These are phyloP conservation scores for Primulina tabacum DNA, from an alignment of 257 asterid species.

Conservation along the genomic window DNA sequence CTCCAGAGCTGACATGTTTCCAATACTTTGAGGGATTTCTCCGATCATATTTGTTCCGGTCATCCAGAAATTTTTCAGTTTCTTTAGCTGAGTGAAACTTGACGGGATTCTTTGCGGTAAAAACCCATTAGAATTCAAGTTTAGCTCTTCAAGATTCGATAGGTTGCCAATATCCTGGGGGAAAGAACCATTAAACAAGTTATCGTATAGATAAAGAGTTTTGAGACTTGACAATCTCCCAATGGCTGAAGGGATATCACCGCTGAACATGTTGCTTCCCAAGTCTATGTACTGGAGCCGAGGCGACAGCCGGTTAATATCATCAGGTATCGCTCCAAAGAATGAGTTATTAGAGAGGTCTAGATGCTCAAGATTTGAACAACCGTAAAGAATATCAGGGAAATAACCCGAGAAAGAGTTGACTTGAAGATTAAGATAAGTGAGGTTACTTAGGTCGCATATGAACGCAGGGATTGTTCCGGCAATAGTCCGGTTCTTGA, in stretches of 20 bases:
- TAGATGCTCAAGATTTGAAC: slow-evolving; percentile 45
- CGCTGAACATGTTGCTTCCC: slow-evolving; percentile 50
- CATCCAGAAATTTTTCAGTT: slow-evolving; percentile 54
- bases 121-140: slow-evolving; percentile 37
- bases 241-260: slow-evolving; percentile 56
- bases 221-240: slow-evolving; percentile 48
- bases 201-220: slow-evolving; percentile 28
- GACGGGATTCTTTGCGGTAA: slow-evolving; percentile 58
- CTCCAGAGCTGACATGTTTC: slow-evolving; percentile 57
- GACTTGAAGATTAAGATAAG: slow-evolving; percentile 35
- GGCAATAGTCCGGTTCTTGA: slow-evolving; percentile 29
- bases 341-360: slow-evolving; percentile 61
- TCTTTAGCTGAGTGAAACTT: slow-evolving; percentile 51
- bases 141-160: slow-evolving; percentile 49
- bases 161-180: slow-evolving; percentile 61
- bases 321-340: slow-evolving; percentile 50
- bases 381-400: slow-evolving; percentile 44
- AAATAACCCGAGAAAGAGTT: slow-evolving; percentile 45
- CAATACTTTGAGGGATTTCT: slow-evolving; percentile 59
- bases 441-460: slow-evolving; percentile 54
- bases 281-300: slow-evolving; percentile 40
- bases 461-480: slow-evolving; percentile 44
- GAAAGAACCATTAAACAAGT: slow-evolving; percentile 49
- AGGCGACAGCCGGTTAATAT: slow-evolving; percentile 44
- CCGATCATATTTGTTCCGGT: slow-evolving; percentile 42